A percentile compares a stretch with the other conserved stretches of the same genome.
phyloP scores from a whole-genome alignment of 1,139 yeast genomes.

The Nakaseomyces nivariensis region DNA sequence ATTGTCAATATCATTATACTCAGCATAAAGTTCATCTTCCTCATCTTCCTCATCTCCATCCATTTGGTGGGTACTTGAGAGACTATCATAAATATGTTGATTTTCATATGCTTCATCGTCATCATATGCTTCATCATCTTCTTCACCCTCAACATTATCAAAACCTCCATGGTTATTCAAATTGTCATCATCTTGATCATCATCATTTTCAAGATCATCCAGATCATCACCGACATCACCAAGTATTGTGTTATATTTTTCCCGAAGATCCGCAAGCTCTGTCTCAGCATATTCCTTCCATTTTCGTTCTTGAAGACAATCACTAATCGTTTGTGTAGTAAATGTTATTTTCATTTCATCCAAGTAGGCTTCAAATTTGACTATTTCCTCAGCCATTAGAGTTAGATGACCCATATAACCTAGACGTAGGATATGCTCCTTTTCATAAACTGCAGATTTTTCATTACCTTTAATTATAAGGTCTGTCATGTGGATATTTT shows the following conservation, averaged over 20 bases:
- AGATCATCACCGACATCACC: conserved; percentile 51
- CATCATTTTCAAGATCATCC: conserved; percentile 27
- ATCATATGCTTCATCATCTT: conserved; percentile 6
- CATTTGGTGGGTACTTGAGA: conserved; percentile 2
- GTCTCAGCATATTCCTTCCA: conserved; percentile 86
- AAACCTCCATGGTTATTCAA: not conserved
- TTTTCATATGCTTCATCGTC: conserved; percentile 19
- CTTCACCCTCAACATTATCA: conserved; percentile 4
- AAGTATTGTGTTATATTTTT: conserved; percentile 87
- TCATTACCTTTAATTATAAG: conserved; percentile 77
- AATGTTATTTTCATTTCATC: conserved; percentile 30
- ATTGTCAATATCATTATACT: conserved; percentile 19
- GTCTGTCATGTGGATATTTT: conserved; percentile 69
- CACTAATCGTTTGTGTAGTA: conserved; percentile 22
- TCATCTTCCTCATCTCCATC: conserved; percentile 12
- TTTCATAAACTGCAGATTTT: conserved; percentile 61
- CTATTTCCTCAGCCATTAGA: conserved; percentile 92
- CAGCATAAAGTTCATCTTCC: conserved; percentile 14
- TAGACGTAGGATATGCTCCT: conserved; percentile 48
- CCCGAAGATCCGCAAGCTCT: conserved; percentile 78
- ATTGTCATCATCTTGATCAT: conserved; percentile 18
- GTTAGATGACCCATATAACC: conserved; percentile 98
- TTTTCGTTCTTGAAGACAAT: conserved; percentile 36
- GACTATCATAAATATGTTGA: conserved; percentile 4
- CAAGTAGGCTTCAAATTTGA: conserved; percentile 53